Evolutionary conservation across 306 rosid genomes (phyloP).

Genomic region (Corylus avellana): DNA sequence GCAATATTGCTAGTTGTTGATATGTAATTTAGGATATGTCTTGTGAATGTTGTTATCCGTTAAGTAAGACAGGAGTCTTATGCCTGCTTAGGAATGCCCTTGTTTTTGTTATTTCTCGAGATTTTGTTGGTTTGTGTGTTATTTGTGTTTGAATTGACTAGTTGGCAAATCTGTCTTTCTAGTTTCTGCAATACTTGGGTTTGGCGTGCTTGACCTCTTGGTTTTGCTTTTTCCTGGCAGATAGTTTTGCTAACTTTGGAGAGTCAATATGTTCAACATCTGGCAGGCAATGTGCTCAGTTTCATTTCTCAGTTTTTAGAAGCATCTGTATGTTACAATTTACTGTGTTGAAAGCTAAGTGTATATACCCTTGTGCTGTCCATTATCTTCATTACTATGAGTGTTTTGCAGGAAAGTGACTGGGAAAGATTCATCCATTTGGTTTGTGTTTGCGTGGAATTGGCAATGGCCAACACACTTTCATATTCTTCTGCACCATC

Average conservation of each 20-base stretch:
- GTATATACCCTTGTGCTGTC: slow-evolving; percentile 9
- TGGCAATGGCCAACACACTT: slow-evolving; percentile 39
- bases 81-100: neutral
- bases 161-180: neutral
- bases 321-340: slow-evolving; percentile 29
- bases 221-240: slow-evolving; percentile 34
- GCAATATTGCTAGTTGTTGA: neutral
- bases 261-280: slow-evolving; percentile 53
- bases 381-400: neutral
- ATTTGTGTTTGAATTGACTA: neutral
- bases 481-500: slow-evolving; percentile 21
- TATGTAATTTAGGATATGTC: too few species aligned
- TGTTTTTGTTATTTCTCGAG: neutral
- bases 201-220: slow-evolving; percentile 1
- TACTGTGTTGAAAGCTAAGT: slow-evolving; percentile 14
- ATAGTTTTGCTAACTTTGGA: slow-evolving; percentile 37
- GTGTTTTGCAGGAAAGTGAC: slow-evolving; percentile 43
- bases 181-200: slow-evolving; percentile 6
- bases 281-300: slow-evolving; percentile 47
- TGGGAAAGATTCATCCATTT: slow-evolving; percentile 46
- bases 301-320: slow-evolving; percentile 38
- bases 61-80: neutral
- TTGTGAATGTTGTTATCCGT: neutral
- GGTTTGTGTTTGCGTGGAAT: slow-evolving; percentile 49
- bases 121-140: neutral